Evolutionary conservation across 495 filamentous ascomycete species (phyloP), one percentile per base, ranked within the genome.

Genomic region (Neurospora sp.): DNA sequence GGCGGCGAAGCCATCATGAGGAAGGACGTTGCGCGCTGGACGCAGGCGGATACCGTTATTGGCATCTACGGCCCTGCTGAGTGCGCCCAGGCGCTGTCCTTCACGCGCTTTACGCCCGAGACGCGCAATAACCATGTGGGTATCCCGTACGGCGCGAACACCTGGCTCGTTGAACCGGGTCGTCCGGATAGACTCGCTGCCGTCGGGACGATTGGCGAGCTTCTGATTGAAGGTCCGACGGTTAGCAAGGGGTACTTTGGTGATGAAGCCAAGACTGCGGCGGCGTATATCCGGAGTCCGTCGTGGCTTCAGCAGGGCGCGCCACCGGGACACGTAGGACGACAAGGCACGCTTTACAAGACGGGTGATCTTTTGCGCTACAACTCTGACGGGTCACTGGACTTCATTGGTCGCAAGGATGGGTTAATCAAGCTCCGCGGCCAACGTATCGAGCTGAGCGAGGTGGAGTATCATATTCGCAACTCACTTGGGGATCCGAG

Each of bases 341-440:
- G 44, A 20, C 44, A 49, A 49, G 9, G n/a, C 44, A 49, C 1
- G 3, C 44, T 90, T 70, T 91, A 91, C 80, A 88, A 88, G 78
- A 90, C 89, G 3, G 88, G 89, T 6, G 89, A 91, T 74, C 75
- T 90, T 70, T 88, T 87, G 18, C 81, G 86, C 54, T 88, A 90
- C 73, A 78, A 84, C 69, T 85, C 86, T 37, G 86, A 86, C 38
- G 87, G 88, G 6, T 81, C 85, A 11, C 75, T 90, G 11, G 83
- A 82, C 23, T 90, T 87, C 75, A 77, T 91, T 5, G 79, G 77
- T 0, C 75, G 79, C 39, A 79, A 82, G 62, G 79, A 82, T 70
- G 80, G 74, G 5, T 80, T 83, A 40, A 74, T 84, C 76, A 84
- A 84, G 76, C 75, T 85, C 4, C 77, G 81, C 27, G 83, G 83